A percentile compares a stretch with the other conserved stretches of the same genome.
These are phyloP conservation scores for Kalmusia sp. DNA, from an alignment of 2,329 filamentous ascomycete species.

Conservation along the genomic window DNA sequence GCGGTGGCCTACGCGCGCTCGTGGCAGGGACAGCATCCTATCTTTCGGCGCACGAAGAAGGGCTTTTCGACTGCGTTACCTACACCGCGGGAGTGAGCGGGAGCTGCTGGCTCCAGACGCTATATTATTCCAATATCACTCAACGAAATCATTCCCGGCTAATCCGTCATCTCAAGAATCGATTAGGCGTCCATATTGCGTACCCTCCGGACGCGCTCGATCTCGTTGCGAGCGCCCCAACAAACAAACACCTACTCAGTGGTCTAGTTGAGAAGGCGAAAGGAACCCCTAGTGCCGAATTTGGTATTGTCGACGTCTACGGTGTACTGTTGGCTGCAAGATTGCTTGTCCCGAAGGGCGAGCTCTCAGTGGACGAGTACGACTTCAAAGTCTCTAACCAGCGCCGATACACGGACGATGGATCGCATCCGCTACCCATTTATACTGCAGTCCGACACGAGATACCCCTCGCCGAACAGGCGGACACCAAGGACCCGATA, in stretches of 20 bases:
- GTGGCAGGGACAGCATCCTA: constrained; percentile 91
- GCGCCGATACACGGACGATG: constrained; percentile 74
- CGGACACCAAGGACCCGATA: constrained; percentile 42
- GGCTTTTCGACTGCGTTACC: constrained; percentile 90
- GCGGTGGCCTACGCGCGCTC: constrained; percentile 86
- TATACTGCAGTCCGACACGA: constrained; percentile 96
- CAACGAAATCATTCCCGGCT: constrained; percentile 71
- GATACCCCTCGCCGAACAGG: constrained; percentile 72
- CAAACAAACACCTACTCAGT: constrained; percentile 87
- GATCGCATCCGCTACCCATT: constrained; percentile 86
- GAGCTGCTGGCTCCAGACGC: constrained; percentile 90
- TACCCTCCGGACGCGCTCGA: constrained; percentile 86
- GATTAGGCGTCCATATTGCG: constrained; percentile 87
- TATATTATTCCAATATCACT: constrained; percentile 84
- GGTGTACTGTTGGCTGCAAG: constrained; percentile 84
- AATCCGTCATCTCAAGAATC: constrained; percentile 84
- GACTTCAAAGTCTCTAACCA: constrained; percentile 96
- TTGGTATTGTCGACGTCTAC: constrained; percentile 93
- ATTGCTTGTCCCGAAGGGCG: constrained; percentile 84
- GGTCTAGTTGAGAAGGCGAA: constrained; percentile 91
- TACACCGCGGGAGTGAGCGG: constrained; percentile 97
- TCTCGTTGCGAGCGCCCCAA: constrained; percentile 84
- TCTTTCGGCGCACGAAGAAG: constrained; percentile 81
- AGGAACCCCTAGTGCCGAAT: constrained; percentile 78
- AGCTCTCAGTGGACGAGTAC: constrained; percentile 74